Evolutionary conservation across 208 protist species (phyloP).

Genomic region (Porcisia hertigi): DNA sequence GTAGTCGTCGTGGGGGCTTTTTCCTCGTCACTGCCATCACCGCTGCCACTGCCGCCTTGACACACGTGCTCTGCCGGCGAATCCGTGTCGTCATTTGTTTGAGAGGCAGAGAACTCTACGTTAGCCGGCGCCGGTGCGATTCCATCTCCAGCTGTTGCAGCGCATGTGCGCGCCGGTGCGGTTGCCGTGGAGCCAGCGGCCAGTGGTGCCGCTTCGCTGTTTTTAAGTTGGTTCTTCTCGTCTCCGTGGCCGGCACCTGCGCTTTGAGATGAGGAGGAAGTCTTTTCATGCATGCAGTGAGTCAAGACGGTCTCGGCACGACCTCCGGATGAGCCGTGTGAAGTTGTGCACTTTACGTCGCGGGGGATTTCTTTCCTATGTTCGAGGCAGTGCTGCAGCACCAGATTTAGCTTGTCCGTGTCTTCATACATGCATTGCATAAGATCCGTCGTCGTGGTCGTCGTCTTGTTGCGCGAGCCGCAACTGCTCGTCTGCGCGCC

Average conservation of each 20-base stretch:
- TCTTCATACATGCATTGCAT: conserved; percentile 8
- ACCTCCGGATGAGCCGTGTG: conserved; percentile 5
- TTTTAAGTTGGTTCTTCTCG: not conserved
- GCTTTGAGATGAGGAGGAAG: not conserved
- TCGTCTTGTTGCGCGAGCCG: conserved; percentile 10
- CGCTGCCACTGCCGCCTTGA: not conserved
- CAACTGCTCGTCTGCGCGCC: conserved; percentile 5
- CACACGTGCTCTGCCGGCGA: not conserved
- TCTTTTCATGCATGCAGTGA: conserved; percentile 1
- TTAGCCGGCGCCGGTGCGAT: not conserved
- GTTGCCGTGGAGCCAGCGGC: not conserved
- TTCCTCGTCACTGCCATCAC: conserved; percentile 6
- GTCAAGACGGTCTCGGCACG: conserved; percentile 5
- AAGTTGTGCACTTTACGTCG: not conserved
- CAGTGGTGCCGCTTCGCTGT: not conserved
- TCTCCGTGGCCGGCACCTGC: not conserved
- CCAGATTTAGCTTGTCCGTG: conserved; percentile 7
- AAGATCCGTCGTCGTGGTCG: not conserved
- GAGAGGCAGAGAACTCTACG: not conserved
- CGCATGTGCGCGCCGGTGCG: not conserved
- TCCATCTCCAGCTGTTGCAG: not conserved
- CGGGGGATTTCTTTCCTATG: not conserved
- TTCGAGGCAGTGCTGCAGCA: conserved; percentile 4
- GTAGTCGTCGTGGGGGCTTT: conserved; percentile 8
- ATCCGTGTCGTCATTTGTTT: not conserved